Conservation (phyloP, 2,329 filamentous ascomycete genomes). For the Whalleya microplaca region DNA sequence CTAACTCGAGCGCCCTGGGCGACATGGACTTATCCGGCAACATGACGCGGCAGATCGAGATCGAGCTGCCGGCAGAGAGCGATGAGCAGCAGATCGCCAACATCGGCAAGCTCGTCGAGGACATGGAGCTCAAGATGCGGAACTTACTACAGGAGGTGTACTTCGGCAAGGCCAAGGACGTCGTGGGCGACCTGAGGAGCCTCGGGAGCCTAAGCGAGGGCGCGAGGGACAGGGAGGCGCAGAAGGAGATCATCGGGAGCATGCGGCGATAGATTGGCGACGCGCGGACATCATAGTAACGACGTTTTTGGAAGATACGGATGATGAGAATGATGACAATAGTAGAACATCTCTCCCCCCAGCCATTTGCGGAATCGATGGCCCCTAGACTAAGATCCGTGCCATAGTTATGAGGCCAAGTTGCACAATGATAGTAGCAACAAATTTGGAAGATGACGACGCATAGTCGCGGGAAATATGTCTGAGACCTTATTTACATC, state of each 20-base stretch:
- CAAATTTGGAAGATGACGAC: conserved; percentile 19
- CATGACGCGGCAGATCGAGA: conserved; percentile 96
- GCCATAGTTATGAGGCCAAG: conserved; percentile 19
- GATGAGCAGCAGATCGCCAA: conserved; percentile 96
- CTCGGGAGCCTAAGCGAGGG: conserved; percentile 82
- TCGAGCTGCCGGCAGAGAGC: conserved; percentile 84
- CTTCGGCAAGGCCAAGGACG: conserved; percentile 98
- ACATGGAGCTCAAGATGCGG: conserved; percentile 99
- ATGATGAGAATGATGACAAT: not conserved
- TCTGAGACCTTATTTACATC: conserved; percentile 22
- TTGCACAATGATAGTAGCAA: conserved; percentile 15
- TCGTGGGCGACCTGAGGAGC: conserved; percentile 92
- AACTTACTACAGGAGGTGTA: conserved; percentile 98
- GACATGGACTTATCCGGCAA: conserved; percentile 93
- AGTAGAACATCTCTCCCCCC: conserved; percentile 3
- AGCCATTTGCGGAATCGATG: conserved; percentile 4
- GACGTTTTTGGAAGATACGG: conserved; percentile 6
- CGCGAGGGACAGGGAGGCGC: conserved; percentile 80
- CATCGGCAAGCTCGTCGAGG: conserved; percentile 90
- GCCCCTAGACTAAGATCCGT: conserved; percentile 3
- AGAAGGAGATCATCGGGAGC: conserved; percentile 82
- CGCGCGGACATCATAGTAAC: conserved; percentile 1
- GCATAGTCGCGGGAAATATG: conserved; percentile 24
- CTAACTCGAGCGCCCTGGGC: conserved; percentile 65
- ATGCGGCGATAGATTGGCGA: conserved; percentile 38